Base-by-base conservation (phyloP, 495 filamentous ascomycete species). In the Penicillium lagena region DNA sequence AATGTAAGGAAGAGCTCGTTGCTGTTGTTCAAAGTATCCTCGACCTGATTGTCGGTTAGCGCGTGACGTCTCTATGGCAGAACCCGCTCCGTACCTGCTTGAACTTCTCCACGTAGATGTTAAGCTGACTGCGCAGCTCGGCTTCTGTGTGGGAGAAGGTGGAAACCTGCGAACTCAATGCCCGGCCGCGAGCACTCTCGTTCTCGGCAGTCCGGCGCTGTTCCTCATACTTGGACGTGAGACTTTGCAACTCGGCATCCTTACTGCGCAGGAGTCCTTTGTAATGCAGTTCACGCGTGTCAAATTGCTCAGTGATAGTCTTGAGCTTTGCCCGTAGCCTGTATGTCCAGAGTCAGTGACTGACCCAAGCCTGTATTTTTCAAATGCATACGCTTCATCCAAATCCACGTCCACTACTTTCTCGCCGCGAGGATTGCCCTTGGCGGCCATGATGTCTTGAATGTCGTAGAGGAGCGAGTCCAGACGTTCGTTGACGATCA, bases 101-200 rank as follows among this genome's bases (percentile, higher is more conserved):
- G 71, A 97, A 98, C 66, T 98, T 98, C 64, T 98, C 93, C 8
- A 97, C 94, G 52, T 98, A 98, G 51, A 97, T 93, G 64, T 96
- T 97, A 51, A 98, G 80, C 60, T 98, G 93, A 55, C 87, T 94
- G 40, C 93, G 75, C 40, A 98, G 74, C 56, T 98, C 93, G 27
- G 83, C 83, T 66, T 98, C 93, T 7, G 93, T 97, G 63, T 96
- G 90, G 10, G 90, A 89, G 62, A 97, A 97, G 0, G 94, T 96
- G 34, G 89, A 86, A 27, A 96, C 94, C 60, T 98, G 94, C 6
- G 81, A 73, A 45, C 87, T 95, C 29, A 98, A 68, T 49, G 89
- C 83, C 33, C 88, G 83, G 46, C 89, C 88, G 40, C 88, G 83
- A 33, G 72, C 71, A 12, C 79, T 67, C 66, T 98, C 93, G 34